Evolutionary conservation across 805 yeast species (phyloP).

Genomic region (Candida mattraensis): DNA sequence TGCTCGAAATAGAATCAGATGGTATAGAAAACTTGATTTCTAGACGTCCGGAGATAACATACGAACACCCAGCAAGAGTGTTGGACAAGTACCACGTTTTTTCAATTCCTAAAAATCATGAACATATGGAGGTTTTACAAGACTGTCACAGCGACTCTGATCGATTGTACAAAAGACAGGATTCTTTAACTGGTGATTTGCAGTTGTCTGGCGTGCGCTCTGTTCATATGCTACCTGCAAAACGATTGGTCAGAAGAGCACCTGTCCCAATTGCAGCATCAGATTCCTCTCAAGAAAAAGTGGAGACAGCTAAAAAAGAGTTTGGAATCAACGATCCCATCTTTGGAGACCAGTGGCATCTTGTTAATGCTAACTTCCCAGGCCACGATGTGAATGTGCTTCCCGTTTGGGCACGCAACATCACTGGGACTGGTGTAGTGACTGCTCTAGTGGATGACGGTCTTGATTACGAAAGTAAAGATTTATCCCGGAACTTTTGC

Average conservation of each 20-base stretch:
- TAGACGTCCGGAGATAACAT: conserved; percentile 46
- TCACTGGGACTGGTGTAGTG: conserved; percentile 79
- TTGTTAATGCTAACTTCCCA: conserved; percentile 68
- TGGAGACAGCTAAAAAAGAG: conserved; percentile 47
- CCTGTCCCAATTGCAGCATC: conserved; percentile 48
- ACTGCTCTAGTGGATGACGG: conserved; percentile 96
- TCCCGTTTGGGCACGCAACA: conserved; percentile 78
- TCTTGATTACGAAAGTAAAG: conserved; percentile 75
- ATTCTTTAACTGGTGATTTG: conserved; percentile 12
- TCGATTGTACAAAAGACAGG: conserved; percentile 4
- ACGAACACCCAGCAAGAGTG: conserved; percentile 66
- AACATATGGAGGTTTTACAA: conserved; percentile 35
- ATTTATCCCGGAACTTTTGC: conserved; percentile 67
- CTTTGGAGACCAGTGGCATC: conserved; percentile 89
- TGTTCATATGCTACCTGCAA: conserved; percentile 56
- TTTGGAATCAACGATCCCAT: conserved; percentile 78
- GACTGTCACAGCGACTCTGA: conserved; percentile 33
- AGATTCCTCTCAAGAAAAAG: conserved; percentile 53
- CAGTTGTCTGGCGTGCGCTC: conserved; percentile 41
- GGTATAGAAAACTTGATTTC: conserved; percentile 7
- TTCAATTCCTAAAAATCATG: conserved; percentile 46
- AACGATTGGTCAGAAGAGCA: conserved; percentile 51
- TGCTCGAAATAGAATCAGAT: conserved; percentile 49
- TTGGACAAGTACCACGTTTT: conserved; percentile 65
- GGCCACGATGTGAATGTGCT: conserved; percentile 87